Base-by-base conservation (phyloP, 768 basidiomycete species). In the Pleurotus tuoliensis region DNA sequence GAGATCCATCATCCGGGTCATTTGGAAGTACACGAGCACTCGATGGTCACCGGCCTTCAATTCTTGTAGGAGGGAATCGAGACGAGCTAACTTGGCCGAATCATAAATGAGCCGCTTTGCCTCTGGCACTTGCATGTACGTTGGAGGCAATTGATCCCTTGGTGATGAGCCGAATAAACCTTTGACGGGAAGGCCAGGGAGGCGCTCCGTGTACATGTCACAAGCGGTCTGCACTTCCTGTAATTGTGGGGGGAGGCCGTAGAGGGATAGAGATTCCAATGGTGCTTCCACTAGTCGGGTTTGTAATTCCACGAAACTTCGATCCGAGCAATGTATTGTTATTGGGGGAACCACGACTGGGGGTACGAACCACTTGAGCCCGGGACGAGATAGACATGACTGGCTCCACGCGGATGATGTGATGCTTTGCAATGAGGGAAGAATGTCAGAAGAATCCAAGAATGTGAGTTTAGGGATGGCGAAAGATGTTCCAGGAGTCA, bases 1-100 rank as follows among this genome's bases (percentile, higher is more conserved):
- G 49, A 98, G 77, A 69, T 98, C 95, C 88, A 99, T 97, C 97
- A 98, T 99, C 58, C 89, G 84, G 11, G 96, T 98, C 97, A 99
- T 99, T 71, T 99, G 97, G 86, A 98, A 98, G 74, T 98, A 99
- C 16, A 99, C 81, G 63, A 99, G 73, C 12, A 96, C 93, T 46
- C 94, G 87, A 71, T 99, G 97, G 59, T 95, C 95, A 1, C 87
- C 90, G 37, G 84, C 80, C 73, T 97, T 98, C 56, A 99, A 84
- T 64, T 96, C 92, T 59, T 92, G 89, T 6, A 99, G 77, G n/a
- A 99, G 75, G 18, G 79, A 66, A 69, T 99, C 97, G 47, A 99
- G 79, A 25, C 91, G 83, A 39, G 94, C 92, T 34, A 99, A 84
- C 72, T 99, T 99, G 38, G 90, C 96, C 24, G 96, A 98, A 69